Percentiles rank a stretch among this genome's conserved stretches.
phyloP scores from a whole-genome alignment of 2,329 filamentous ascomycete genomes.

The Neurospora crassa region DNA sequence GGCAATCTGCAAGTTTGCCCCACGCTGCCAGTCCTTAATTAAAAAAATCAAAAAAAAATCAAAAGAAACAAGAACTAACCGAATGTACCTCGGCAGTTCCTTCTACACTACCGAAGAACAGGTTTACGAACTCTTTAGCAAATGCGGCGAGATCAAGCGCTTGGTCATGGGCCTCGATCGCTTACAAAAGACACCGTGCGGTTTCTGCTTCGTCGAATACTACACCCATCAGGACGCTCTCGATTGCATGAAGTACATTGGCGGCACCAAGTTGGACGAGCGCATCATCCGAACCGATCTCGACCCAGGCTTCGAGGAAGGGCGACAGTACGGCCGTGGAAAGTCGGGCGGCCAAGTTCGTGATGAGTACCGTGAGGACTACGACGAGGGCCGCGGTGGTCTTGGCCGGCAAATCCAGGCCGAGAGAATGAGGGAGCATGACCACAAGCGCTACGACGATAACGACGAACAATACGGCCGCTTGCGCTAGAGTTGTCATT shows the following conservation, averaged over 20 bases:
- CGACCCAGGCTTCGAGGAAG: conserved; percentile 92
- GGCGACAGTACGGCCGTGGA: conserved; percentile 88
- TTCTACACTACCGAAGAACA: conserved; percentile 99
- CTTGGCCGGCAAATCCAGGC: conserved; percentile 71
- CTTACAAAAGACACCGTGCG: conserved; percentile 95
- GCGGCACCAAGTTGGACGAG: conserved; percentile 96
- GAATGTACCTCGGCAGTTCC: conserved; percentile 43
- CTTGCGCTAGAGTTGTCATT: neutral
- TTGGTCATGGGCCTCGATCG: conserved; percentile 96
- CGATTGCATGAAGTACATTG: conserved; percentile 97
- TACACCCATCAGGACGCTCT: conserved; percentile 95
- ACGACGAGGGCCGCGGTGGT: conserved; percentile 86
- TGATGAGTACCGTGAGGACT: conserved; percentile 96
- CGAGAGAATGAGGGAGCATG: conserved; percentile 22
- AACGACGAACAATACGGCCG: conserved; percentile 4
- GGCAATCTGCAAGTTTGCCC: conserved; percentile 67
- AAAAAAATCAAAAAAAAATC: too few species aligned
- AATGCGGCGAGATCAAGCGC: conserved; percentile 96
- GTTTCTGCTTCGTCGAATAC: conserved; percentile 99
- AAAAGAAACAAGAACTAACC: conserved; percentile 4
- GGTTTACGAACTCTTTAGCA: conserved; percentile 92
- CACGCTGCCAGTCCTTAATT: neutral
- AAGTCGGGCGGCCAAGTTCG: conserved; percentile 95
- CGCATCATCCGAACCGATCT: conserved; percentile 91
- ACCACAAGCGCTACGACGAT: conserved; percentile 4